A percentile compares a stretch with the other conserved stretches of the same genome.
phyloP scores from a whole-genome alignment of 352 stramenopile genomes.

The Phytophthora multivora region DNA sequence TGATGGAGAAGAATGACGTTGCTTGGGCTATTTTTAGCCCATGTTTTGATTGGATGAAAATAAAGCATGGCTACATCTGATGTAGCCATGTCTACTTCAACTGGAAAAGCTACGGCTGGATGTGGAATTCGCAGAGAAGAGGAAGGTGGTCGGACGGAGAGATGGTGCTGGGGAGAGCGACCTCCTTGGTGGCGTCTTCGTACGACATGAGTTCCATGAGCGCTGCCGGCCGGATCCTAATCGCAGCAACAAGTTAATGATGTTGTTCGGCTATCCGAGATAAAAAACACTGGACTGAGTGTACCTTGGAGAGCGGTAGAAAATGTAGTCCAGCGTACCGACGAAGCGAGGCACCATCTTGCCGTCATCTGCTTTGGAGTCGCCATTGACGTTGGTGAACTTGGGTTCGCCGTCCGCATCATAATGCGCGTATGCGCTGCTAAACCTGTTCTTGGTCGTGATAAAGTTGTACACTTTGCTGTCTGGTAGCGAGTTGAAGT shows the following conservation, averaged over 20 bases:
- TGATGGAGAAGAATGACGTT: constrained; percentile 24
- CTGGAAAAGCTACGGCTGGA: constrained; percentile 2
- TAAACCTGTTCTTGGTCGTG: constrained; percentile 41
- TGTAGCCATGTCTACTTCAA: constrained; percentile 27
- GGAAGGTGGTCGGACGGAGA: constrained; percentile 83
- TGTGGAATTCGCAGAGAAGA: constrained; percentile 70
- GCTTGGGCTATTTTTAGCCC: constrained; percentile 10
- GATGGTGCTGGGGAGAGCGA: constrained; percentile 64
- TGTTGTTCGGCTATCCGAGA: neutral
- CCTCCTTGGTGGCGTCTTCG: constrained; percentile 60
- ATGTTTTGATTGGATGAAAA: constrained; percentile 27
- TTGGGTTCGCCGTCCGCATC: constrained; percentile 45
- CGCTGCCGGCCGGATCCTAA: constrained; percentile 45
- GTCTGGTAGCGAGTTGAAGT: constrained; percentile 85
- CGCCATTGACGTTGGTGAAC: constrained; percentile 83
- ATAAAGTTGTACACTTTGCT: constrained; percentile 77
- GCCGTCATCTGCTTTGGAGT: constrained; percentile 31
- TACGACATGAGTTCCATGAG: constrained; percentile 78
- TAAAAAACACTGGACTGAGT: neutral
- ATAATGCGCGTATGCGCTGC: constrained; percentile 69
- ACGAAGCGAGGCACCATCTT: constrained; percentile 63
- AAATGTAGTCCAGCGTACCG: constrained; percentile 85
- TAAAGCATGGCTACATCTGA: constrained; percentile 13
- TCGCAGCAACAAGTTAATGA: constrained; percentile 4
- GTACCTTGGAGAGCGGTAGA: constrained; percentile 65